These are phyloP conservation scores for Trypanosoma platydactyli DNA, from an alignment of 208 protist species.

Conservation along the genomic window DNA sequence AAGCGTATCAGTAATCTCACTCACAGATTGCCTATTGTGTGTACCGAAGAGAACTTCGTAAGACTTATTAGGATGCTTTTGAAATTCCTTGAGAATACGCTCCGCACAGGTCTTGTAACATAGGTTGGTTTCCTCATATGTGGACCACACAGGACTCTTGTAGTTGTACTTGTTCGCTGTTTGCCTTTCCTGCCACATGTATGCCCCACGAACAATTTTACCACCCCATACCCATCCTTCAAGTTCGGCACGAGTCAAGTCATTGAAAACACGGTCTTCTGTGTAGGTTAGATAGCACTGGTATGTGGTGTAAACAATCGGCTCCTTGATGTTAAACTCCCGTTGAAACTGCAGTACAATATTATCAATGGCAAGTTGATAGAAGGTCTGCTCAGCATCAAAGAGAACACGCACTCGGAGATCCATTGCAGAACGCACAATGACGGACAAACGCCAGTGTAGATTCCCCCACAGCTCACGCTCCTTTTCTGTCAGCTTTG, in stretches of 20 bases:
- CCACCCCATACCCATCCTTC: slow-evolving; percentile 90
- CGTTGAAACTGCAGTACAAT: slow-evolving; percentile 83
- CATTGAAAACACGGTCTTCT: slow-evolving; percentile 79
- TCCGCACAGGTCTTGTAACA: slow-evolving; percentile 86
- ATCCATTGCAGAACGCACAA: slow-evolving; percentile 65
- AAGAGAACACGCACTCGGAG: slow-evolving; percentile 88
- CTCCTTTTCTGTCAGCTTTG: slow-evolving; percentile 72
- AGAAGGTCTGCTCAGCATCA: slow-evolving; percentile 97
- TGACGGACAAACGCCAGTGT: slow-evolving; percentile 60
- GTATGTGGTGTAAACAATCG: slow-evolving; percentile 97
- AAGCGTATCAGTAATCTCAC: slow-evolving; percentile 68
- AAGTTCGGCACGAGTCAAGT: slow-evolving; percentile 78
- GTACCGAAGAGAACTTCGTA: slow-evolving; percentile 90
- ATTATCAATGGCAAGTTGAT: slow-evolving; percentile 95
- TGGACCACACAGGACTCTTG: slow-evolving; percentile 89
- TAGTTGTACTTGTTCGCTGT: slow-evolving; percentile 77
- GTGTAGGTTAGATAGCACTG: slow-evolving; percentile 97
- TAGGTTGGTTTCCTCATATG: slow-evolving; percentile 89
- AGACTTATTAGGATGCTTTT: slow-evolving; percentile 43
- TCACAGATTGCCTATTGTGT: slow-evolving; percentile 92
- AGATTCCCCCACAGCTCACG: slow-evolving; percentile 74
- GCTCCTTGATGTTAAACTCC: slow-evolving; percentile 89
- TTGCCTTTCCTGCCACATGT: slow-evolving; percentile 91
- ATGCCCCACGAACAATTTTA: slow-evolving; percentile 97
- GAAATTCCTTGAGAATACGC: slow-evolving; percentile 65